A percentile compares a stretch with the other conserved stretches of the same genome.
Evolutionary conservation across 306 rosid species (phyloP).

Genomic region (Cercis canadensis): DNA sequence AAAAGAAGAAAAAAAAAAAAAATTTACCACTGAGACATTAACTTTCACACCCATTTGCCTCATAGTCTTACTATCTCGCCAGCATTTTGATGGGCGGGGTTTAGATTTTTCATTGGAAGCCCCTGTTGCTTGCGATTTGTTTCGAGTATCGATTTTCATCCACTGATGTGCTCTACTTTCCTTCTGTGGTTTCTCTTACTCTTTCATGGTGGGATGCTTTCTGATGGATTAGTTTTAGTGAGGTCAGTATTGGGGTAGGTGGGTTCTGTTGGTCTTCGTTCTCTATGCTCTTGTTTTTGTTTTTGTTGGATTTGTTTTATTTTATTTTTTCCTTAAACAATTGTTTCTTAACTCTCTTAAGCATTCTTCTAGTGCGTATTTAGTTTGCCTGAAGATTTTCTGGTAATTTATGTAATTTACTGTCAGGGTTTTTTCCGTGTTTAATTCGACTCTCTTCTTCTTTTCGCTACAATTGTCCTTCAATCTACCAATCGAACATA

Average conservation of each 20-base stretch:
- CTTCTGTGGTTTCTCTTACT: background rate
- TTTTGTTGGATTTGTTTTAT: slow-evolving; percentile 7
- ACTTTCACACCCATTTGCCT: background rate
- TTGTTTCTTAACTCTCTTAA: background rate
- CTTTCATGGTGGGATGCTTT: slow-evolving; percentile 32
- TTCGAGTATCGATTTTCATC: slow-evolving; percentile 30
- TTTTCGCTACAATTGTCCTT: slow-evolving; percentile 11
- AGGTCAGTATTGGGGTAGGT: slow-evolving; percentile 44
- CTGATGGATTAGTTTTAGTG: slow-evolving; percentile 41
- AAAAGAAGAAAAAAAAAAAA: background rate
- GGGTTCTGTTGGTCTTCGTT: slow-evolving; percentile 37
- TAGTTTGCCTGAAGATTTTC: slow-evolving; percentile 17
- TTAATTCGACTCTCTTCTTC: slow-evolving; percentile 26
- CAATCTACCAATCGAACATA: slow-evolving; percentile 16
- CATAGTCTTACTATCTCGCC: background rate
- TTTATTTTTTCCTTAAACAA: background rate
- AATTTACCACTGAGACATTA: background rate
- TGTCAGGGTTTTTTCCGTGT: slow-evolving; percentile 13
- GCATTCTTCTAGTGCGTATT: slow-evolving; percentile 13
- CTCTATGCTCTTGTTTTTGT: background rate
- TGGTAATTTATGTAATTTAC: background rate
- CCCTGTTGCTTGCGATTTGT: slow-evolving; percentile 19
- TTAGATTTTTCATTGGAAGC: background rate
- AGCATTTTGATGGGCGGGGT: slow-evolving; percentile 4
- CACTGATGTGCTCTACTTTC: slow-evolving; percentile 20